Conservation (phyloP, 2,329 filamentous ascomycete species). For the Hansfordia pulvinata region DNA sequence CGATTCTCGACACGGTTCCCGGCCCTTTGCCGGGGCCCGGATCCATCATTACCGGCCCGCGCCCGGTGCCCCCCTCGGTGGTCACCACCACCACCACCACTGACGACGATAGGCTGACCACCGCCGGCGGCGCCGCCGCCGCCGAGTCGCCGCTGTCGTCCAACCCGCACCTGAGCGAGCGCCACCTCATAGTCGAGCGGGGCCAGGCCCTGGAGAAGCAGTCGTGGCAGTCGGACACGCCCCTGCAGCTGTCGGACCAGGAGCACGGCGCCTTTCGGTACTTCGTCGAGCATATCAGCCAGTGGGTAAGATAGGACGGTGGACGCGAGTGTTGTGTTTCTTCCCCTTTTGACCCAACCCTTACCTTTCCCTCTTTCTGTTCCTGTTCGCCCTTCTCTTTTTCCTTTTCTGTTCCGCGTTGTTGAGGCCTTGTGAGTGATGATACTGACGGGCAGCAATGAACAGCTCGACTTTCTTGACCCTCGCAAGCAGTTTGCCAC, state of each 20-base stretch:
- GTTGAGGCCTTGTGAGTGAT: neutral
- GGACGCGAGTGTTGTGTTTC: too few relatives aligned
- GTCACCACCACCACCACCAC: too few relatives aligned
- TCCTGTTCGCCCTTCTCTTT: too few relatives aligned
- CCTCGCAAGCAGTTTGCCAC: slow-evolving; percentile 17
- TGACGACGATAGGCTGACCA: too few relatives aligned
- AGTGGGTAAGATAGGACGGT: slow-evolving; percentile 11
- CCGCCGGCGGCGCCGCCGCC: too few relatives aligned
- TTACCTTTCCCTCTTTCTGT: too few relatives aligned
- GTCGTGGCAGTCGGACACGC: slow-evolving; percentile 12
- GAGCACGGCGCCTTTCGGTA: slow-evolving; percentile 15
- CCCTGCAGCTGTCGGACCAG: slow-evolving; percentile 10
- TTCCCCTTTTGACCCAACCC: too few relatives aligned
- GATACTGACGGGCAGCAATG: neutral
- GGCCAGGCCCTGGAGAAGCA: slow-evolving; percentile 8
- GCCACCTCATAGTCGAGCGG: slow-evolving; percentile 3
- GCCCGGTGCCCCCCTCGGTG: too few relatives aligned
- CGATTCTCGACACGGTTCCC: neutral
- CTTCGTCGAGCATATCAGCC: slow-evolving; percentile 12
- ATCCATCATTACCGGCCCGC: too few relatives aligned
- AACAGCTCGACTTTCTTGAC: slow-evolving; percentile 18
- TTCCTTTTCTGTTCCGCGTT: too few relatives aligned
- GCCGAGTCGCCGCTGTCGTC: too few relatives aligned
- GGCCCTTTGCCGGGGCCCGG: slow-evolving; percentile 2
- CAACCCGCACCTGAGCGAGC: slow-evolving; percentile 1